phyloP scores from a whole-genome alignment of 73 alveolate species.

The Halteria grandinella region DNA sequence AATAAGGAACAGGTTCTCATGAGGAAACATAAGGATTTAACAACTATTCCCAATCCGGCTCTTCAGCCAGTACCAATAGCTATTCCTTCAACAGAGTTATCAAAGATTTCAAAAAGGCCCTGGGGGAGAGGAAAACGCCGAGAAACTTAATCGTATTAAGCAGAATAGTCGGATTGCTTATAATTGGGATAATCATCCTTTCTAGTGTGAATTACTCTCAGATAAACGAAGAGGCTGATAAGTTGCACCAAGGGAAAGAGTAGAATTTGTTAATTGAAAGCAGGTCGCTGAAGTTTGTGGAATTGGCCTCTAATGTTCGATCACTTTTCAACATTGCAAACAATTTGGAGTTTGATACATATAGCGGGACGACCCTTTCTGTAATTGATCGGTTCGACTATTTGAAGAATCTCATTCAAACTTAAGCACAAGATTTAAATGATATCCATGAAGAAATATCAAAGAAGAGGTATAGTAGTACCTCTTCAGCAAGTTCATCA shows the following conservation, averaged over 20 bases:
- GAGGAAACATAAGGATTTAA: not conserved
- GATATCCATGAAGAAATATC: not conserved
- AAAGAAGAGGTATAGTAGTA: not conserved
- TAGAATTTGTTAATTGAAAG: not conserved
- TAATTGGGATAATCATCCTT: not conserved
- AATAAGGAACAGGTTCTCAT: not conserved
- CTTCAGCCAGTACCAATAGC: constrained; percentile 10
- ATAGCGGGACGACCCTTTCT: not conserved
- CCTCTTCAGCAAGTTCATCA: not conserved
- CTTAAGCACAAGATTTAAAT: not conserved
- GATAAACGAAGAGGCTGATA: not conserved
- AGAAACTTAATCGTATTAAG: not conserved
- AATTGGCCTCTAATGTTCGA: constrained; percentile 26
- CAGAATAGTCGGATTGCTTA: not conserved
- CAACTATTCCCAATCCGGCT: not conserved
- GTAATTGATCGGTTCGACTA: constrained; percentile 2
- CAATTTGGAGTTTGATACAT: not conserved
- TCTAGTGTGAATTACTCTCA: constrained; percentile 2
- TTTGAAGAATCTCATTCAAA: not conserved
- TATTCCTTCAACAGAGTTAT: constrained; percentile 16
- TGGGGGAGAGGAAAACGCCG: constrained; percentile 51
- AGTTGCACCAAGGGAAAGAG: not conserved
- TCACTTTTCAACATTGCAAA: constrained; percentile 34
- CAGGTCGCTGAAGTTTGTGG: not conserved
- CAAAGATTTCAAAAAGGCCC: constrained; percentile 40